Base-by-base conservation (phyloP, 306 rosid species). In the Chamaecrista fasciculata region DNA sequence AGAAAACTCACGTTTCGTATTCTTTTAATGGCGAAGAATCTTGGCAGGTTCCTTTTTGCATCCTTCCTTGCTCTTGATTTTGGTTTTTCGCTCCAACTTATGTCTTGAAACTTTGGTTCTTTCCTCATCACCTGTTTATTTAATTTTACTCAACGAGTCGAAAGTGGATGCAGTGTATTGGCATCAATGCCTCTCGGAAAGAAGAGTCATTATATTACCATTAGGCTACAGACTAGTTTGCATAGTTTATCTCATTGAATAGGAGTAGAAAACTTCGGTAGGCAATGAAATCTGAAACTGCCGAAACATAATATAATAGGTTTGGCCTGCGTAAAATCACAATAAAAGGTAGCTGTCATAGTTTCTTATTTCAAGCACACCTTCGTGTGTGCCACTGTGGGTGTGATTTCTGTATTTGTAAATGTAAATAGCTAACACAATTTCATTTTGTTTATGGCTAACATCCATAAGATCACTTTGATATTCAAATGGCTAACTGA, bases 11-110 rank as follows among this genome's bases (percentile, higher is more conserved):
- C 46, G 82, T 79, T 28, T 18, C 73, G 4, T 94, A 91, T 73
- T 33, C 78, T 51, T 94, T 94, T 71, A 85, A 74, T 66, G 90
- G 91, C 60, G 79, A 94, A 82, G 99, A 94, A 79, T 94, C 99
- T 82, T 94, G 97, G 99, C 97, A 91, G 99, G 99, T 90, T 67
- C 8, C 68, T 10, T 46, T n/a, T 26, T 16, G 3, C 20, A 11
- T 31, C 11, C n/a, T 62, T 31, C 11, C n/a, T 62, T 43, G 4
- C 6, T 58, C 42, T 34, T n/a, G 12, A 53, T 19, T 65, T 24
- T 16, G 14, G 19, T 14, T 14, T 47, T 75, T 29, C 36, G 3
- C 15, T 70, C 0, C n/a, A 44, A 33, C 5, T 64, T 60, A 24
- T 74, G 8, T 40, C 20, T 9, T 43, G 11, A 2, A 21, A 0